Base-by-base conservation (phyloP, 495 filamentous ascomycete genomes). In the Aspergillus cavernicola region DNA sequence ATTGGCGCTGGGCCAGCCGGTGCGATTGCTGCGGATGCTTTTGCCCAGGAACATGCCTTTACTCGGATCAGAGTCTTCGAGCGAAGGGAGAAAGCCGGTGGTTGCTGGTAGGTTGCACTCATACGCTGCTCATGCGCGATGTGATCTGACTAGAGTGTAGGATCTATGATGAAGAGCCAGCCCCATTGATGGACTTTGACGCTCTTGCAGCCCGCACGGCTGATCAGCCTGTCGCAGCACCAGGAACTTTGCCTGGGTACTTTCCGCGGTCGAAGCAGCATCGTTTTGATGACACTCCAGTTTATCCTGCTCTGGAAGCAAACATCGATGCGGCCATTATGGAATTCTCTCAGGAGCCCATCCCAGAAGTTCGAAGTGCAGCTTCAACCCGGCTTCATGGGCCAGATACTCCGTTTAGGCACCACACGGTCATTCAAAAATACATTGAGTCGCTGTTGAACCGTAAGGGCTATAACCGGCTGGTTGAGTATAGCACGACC, bases 1-100 rank as follows among this genome's bases (percentile, higher is more conserved):
- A 76, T 80, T 39, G 75, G 77, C 7, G 69, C 72, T 13, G 75
- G 77, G 1, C 77, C 76, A 28, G 70, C 76, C 12, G 76, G 76
- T 12, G 76, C 75, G 19, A 78, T 79, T 55, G 54, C 75, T 1
- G 58, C 73, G 10, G 72, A 78, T 63, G 73, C 75, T 3, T 59
- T 80, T 15, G 70, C 65, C 6, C 63, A 74, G 53, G 77, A 80
- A 53, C 58, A 75, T 54, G 59, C 61, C 0, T 80, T 79, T 58
- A 67, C 73, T 52, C 48, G 64, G 11, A 78, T 78, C 35, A 68
- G 75, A 24, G 74, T 78, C 1, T 80, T 80, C 61, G 77, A 80
- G 60, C 54, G 77, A 19, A 64, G 71, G 11, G 70, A 74, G 44
- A 62, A 54, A 3, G 58, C 71, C 12, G 77, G 77, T 36, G 77